phyloP scores from a whole-genome alignment of 768 basidiomycete species.

The Crucibulum laeve region DNA sequence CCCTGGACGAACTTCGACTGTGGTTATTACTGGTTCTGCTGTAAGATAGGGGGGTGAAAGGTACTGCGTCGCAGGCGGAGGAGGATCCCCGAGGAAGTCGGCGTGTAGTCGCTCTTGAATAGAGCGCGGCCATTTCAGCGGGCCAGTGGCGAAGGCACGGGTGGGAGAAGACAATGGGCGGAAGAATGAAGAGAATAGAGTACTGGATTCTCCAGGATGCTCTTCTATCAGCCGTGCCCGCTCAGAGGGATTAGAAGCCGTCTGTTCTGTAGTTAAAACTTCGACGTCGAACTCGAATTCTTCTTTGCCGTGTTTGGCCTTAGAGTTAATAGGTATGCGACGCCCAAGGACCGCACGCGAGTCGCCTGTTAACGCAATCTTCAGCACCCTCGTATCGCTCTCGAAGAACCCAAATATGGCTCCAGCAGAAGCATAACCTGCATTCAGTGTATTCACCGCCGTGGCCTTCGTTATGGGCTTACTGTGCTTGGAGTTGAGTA shows the following conservation, averaged over 20 bases:
- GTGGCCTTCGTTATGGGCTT: constrained; percentile 21
- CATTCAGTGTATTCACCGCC: constrained; percentile 23
- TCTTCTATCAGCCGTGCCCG: constrained; percentile 27
- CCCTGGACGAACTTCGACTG: constrained; percentile 34
- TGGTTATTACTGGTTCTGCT: constrained; percentile 49
- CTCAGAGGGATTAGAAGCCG: constrained; percentile 31
- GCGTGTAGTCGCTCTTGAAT: constrained; percentile 27
- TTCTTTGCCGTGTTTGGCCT: constrained; percentile 14
- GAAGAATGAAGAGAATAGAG: constrained; percentile 28
- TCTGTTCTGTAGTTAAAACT: constrained; percentile 38
- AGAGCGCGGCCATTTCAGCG: constrained; percentile 38
- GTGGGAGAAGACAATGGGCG: constrained; percentile 34
- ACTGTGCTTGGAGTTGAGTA: constrained; percentile 13
- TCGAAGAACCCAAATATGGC: constrained; percentile 44
- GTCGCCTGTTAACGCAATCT: constrained; percentile 41
- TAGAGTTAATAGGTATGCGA: constrained; percentile 12
- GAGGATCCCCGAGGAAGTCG: constrained; percentile 26
- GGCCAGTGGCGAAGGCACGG: constrained; percentile 43
- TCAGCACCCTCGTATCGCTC: constrained; percentile 27
- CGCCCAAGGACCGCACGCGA: constrained; percentile 47
- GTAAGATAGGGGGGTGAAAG: constrained; percentile 54
- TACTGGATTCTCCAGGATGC: constrained; percentile 38
- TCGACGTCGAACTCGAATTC: constrained; percentile 38
- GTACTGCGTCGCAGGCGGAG: constrained; percentile 18
- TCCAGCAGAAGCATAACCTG: constrained; percentile 35